Evolutionary conservation across 73 alveolate species (phyloP).

Genomic region (Vitrella brassicaformis): DNA sequence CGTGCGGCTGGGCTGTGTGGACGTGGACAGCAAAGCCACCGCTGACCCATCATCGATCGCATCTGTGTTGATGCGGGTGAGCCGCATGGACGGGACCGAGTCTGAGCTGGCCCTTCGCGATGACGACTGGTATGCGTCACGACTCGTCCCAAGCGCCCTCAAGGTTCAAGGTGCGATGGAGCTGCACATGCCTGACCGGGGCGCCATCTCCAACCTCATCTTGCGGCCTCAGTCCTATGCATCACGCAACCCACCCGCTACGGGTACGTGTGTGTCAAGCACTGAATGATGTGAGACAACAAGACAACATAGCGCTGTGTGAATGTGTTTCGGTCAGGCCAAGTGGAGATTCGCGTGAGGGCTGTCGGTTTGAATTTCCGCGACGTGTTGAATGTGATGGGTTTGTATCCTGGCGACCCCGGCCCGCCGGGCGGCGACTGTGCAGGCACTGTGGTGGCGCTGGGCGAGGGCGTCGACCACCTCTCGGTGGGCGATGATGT

Average conservation of each 20-base stretch:
- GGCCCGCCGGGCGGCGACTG: slow-evolving; percentile 40
- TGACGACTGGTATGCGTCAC: background rate
- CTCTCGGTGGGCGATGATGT: slow-evolving; percentile 27
- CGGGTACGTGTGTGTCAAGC: too few relatives aligned
- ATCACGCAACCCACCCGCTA: background rate
- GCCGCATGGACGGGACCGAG: background rate
- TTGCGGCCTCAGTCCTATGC: background rate
- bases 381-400: slow-evolving; percentile 17
- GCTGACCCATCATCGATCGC: too few relatives aligned
- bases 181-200: background rate
- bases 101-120: background rate
- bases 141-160: background rate
- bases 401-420: slow-evolving; percentile 33
- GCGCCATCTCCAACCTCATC: background rate
- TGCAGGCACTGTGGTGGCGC: slow-evolving; percentile 25
- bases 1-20: background rate
- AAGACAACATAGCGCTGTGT: too few relatives aligned
- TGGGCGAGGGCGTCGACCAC: slow-evolving; percentile 18
- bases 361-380: slow-evolving; percentile 38
- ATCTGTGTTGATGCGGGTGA: too few relatives aligned
- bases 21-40: background rate
- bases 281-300: too few relatives aligned
- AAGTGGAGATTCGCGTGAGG: slow-evolving; percentile 28
- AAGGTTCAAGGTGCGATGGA: background rate
- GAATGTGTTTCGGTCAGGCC: too few relatives aligned